A percentile compares a stretch with the other conserved stretches of the same genome.
Evolutionary conservation across 495 filamentous ascomycete species (phyloP).

Genomic region (Neurospora intermedia): DNA sequence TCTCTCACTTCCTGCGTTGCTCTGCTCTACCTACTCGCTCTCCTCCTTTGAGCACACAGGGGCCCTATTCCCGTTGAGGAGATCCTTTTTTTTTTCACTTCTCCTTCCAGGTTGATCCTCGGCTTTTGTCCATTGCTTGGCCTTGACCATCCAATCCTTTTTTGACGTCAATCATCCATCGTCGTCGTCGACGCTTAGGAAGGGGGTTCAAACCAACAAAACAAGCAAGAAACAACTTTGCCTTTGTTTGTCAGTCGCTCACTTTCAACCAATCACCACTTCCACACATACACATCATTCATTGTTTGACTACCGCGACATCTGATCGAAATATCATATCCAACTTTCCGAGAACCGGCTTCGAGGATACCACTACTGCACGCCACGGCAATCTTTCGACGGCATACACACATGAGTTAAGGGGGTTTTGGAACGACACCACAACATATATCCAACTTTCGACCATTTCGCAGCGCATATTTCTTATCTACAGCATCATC

Average conservation of each 20-base stretch:
- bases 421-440: neutral
- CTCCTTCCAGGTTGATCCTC: constrained; percentile 45
- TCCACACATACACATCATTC: neutral
- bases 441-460: neutral
- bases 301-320: neutral
- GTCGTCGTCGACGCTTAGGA: neutral
- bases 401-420: neutral
- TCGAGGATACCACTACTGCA: neutral
- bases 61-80: neutral
- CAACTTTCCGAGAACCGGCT: neutral
- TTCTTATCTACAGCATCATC: neutral
- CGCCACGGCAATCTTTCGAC: neutral
- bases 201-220: neutral
- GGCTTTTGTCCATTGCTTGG: constrained; percentile 25
- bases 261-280: neutral
- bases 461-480: neutral
- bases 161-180: neutral
- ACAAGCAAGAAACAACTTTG: neutral
- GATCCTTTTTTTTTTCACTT: neutral
- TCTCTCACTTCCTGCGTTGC: constrained; percentile 26
- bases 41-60: neutral
- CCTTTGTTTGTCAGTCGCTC: constrained; percentile 6
- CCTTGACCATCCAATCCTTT: constrained; percentile 2
- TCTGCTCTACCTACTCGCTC: constrained; percentile 1
- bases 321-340: neutral